Conservation (phyloP, 2,329 filamentous ascomycete species). For the Nemania sp. region DNA sequence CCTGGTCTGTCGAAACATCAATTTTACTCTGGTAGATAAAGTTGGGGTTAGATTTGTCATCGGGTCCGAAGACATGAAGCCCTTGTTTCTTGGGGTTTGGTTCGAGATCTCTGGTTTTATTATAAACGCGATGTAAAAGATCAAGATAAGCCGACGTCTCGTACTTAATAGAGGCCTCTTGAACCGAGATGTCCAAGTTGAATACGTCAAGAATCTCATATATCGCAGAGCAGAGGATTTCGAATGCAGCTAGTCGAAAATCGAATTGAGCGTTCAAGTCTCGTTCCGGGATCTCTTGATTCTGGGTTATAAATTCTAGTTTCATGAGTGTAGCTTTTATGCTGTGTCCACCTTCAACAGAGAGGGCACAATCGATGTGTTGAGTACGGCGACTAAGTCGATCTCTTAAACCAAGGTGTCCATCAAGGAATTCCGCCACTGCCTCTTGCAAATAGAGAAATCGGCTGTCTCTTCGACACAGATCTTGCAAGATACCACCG, state of each 20-base stretch:
- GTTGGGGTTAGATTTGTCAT: not conserved
- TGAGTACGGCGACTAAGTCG: not conserved
- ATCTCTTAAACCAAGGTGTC: not conserved
- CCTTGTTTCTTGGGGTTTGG: not conserved
- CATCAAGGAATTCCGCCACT: not conserved
- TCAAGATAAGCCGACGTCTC: not conserved
- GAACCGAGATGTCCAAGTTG: not conserved
- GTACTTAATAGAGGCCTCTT: not conserved
- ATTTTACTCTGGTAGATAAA: not conserved
- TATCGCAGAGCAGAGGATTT: not conserved
- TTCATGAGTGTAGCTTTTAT: no score
- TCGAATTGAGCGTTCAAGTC: no score
- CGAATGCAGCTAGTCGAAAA: not conserved
- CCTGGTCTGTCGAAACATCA: not conserved
- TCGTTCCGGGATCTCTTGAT: no score
- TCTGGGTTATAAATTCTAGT: no score
- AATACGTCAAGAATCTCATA: conserved; percentile 1
- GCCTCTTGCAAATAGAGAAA: not conserved
- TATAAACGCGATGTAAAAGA: not conserved
- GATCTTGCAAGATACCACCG: not conserved
- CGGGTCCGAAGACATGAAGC: no score
- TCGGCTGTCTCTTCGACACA: not conserved
- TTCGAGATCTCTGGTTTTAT: not conserved
- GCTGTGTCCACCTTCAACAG: no score
- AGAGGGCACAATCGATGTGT: no score